Evolutionary conservation across 768 basidiomycete species (phyloP), one percentile per base, ranked within the genome.

Genomic region (Russula brevipes): DNA sequence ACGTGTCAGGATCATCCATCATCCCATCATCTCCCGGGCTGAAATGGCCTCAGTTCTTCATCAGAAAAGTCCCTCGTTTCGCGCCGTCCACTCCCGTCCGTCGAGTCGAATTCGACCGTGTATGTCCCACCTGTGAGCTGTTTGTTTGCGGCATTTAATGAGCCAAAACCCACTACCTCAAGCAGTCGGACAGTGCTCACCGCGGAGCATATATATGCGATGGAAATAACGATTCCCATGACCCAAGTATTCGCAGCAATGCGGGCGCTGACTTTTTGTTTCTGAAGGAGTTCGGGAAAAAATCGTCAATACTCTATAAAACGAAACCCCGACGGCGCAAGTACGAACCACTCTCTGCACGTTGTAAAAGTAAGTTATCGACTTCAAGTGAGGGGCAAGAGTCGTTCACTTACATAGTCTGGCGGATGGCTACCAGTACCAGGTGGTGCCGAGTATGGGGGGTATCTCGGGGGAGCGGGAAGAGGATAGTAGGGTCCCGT

Each of bases 171-270:
- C 16, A 41, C 35, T 5, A 6, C 10, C 2, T 58, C 44, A 14
- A 41, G 45, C 4, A n/a, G 35, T 33, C n/a, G 11, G 17, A 30
- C 30, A 49, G 19, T n/a, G 24, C 11, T 65, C 49, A 68, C 69
- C 69, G 45, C 49, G 16, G 66, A 30, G 47, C 63, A 68, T 7
- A 70, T 30, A 8, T 72, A 39, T 45, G 71, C 50, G 14, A 61
- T 45, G 3, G 67, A 50, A 33, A 76, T 66, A 24, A 76, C 54
- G 33, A 76, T 46, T 5, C 74, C 74, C 30, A 74, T 61, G n/a
- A 73, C 73, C 75, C 75, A 76, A 5, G 70, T 57, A 49, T 77
- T 70, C 5, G 68, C 66, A 17, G 65, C 56, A 52, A 76, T 67
- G 35, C 68, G 70, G 12, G 72, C 73, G 44, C 67, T 64, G 33